Base-by-base conservation (phyloP, 1,284 basidiomycete genomes). In the Ganoderma boninense region DNA sequence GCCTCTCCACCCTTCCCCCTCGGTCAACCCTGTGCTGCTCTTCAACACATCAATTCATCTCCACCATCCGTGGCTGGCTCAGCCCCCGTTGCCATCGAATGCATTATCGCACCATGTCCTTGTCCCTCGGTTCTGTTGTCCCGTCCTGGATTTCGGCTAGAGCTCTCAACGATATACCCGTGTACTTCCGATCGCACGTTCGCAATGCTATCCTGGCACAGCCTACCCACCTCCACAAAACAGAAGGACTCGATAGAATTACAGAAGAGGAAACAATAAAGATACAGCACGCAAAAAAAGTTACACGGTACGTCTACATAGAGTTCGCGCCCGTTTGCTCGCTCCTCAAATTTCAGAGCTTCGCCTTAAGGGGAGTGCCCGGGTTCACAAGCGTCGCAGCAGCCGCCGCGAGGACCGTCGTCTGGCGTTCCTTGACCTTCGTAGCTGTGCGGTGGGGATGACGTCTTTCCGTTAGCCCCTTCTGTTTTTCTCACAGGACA, bases 391-490 rank as follows among this genome's bases (percentile, higher is more conserved):
- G 82, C 1, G 94, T 97, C 2, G 86, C 95, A 1, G 92, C 95
- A 0, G 95, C 95, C 1, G 90, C 89, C 4, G 91, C 85, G 49
- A 97, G 83, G 4, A 92, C 94, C 10, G 86, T 82, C 0, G 88
- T 83, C 67, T 87, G 86, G 54, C 95, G 87, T 79, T 97, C 95
- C 80, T 95, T 95, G 35, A 92, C 91, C 79, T 94, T 93, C n/a
- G 88, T 88, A 56, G 82, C 93, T 95, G 74, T 26, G 67, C 16
- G 56, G 18, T 62, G 60, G 56, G n/a, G 35, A 38, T 20, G 49
- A 49, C 23, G 18, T 32, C 46, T 13, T 26, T 40, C 49, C 35
- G 68, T 61, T 54, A 64, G 61, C 46, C 72, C 18, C 67, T 66
- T 54, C 56, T 18, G 42, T 14, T 14, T 18, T 10, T 60, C 59